Base-by-base conservation (phyloP, 2,329 filamentous ascomycete genomes). In the Davidsoniella australis region DNA sequence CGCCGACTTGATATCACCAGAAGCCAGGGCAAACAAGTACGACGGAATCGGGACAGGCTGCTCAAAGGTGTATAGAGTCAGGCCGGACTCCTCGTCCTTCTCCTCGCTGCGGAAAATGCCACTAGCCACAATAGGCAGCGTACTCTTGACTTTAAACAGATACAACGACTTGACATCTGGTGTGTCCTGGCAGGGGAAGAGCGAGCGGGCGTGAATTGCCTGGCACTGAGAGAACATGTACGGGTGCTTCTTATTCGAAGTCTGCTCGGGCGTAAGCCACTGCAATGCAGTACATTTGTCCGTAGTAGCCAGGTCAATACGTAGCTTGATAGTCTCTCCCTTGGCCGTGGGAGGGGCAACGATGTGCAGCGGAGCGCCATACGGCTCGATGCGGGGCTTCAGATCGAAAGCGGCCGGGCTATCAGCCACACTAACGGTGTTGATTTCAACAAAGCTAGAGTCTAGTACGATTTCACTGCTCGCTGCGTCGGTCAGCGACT, bases 161-260 rank as follows among this genome's bases (percentile, higher is more conserved):
- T 88, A 87, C 1, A 87, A 93, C n/a, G 85, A 87, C 69, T 98
- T 98, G 58, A 95, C 84, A 62, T 95, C 89, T 2, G 91, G 91
- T 1, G 91, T 96, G 61, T 98, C 91, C 68, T 96, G 89, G 65
- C 89, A 96, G 5, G 91, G 91, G 64, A 96, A 94, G 54, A 96
- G 76, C 44, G 87, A 94, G 53, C 91, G 80, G 41, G 85, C 86
- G 60, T 96, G 88, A 59, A 95, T 96, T 48, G 89, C 88, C 69
- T 98, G 89, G 64, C 88, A 94, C 68, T 96, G 91, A 41, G 85
- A 93, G 69, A 96, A 96, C 80, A 96, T 89, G 66, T 95, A 96
- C 1, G 89, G 89, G 57, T 93, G 83, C 65, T 87, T 91, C 69
- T 87, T 88, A 73, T 94, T 95, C 52, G 85, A 86, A 1, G 91